These are phyloP conservation scores for Hypoxylon fuscum DNA, from an alignment of 495 filamentous ascomycete species.

Conservation along the genomic window DNA sequence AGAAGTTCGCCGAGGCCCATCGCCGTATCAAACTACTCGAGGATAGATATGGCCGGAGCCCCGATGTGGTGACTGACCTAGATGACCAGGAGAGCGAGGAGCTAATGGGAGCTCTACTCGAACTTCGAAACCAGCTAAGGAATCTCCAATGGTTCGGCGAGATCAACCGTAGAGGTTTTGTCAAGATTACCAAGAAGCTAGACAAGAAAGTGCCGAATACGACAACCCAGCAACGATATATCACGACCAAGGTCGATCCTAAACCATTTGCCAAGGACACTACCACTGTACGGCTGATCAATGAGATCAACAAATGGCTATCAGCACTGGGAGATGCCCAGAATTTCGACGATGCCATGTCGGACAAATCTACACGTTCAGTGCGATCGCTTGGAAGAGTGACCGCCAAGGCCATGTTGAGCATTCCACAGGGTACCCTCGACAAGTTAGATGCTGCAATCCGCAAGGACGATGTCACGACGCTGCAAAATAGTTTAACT, in stretches of 20 bases:
- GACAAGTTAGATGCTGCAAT: conserved; percentile 81
- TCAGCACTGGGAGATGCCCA: conserved; percentile 79
- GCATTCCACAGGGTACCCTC: conserved; percentile 69
- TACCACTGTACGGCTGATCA: conserved; percentile 70
- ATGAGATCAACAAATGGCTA: conserved; percentile 89
- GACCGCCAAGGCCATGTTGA: conserved; percentile 74
- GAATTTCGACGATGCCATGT: conserved; percentile 72
- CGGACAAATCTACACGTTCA: conserved; percentile 64
- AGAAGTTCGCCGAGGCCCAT: conserved; percentile 83
- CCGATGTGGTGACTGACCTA: conserved; percentile 57
- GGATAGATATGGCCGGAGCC: conserved; percentile 77
- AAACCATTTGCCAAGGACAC: conserved; percentile 83
- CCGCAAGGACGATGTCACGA: conserved; percentile 72
- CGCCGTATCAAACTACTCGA: conserved; percentile 85
- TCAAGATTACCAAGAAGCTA: conserved; percentile 98
- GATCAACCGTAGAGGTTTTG: conserved; percentile 92
- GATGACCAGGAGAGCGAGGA: conserved; percentile 85
- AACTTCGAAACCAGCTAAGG: conserved; percentile 83
- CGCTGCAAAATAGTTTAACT: conserved; percentile 66
- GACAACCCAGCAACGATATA: conserved; percentile 79
- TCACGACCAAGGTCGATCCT: conserved; percentile 87
- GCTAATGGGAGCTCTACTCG: conserved; percentile 85
- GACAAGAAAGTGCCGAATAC: conserved; percentile 85
- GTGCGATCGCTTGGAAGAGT: conserved; percentile 75
- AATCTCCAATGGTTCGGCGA: conserved; percentile 98